A percentile compares a stretch with the other conserved stretches of the same genome.
These are phyloP conservation scores for Haplographium delicatum DNA, from an alignment of 495 filamentous ascomycete species.

Conservation along the genomic window DNA sequence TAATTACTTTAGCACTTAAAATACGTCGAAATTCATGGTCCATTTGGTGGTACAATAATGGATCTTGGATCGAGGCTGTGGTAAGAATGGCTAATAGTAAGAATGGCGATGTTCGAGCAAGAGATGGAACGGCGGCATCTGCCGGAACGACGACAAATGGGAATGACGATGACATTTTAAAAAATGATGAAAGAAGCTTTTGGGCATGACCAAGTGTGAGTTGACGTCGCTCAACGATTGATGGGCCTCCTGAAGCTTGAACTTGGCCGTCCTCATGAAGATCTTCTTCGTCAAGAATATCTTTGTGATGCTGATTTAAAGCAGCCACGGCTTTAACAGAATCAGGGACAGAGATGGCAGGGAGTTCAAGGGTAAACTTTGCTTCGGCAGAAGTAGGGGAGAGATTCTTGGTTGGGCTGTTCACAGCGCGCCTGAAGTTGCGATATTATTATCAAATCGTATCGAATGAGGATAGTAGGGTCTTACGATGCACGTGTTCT, in stretches of 20 bases:
- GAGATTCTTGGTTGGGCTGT: neutral
- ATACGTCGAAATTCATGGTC: slow-evolving; percentile 27
- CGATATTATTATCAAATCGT: neutral
- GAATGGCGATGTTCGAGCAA: slow-evolving; percentile 33
- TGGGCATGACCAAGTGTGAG: slow-evolving; percentile 18
- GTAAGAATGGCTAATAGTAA: slow-evolving; percentile 32
- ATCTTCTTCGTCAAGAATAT: slow-evolving; percentile 13
- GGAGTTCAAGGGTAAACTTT: slow-evolving; percentile 20
- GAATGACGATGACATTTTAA: slow-evolving; percentile 28
- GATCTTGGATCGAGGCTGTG: slow-evolving; percentile 18
- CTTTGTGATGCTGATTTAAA: slow-evolving; percentile 16
- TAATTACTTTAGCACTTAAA: slow-evolving; percentile 26
- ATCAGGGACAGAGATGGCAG: slow-evolving; percentile 11
- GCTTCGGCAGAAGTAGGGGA: slow-evolving; percentile 1
- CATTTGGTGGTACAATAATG: slow-evolving; percentile 25
- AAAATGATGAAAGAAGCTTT: slow-evolving; percentile 13
- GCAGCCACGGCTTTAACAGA: slow-evolving; percentile 6
- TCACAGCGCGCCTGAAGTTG: slow-evolving; percentile 2
- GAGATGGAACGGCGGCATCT: slow-evolving; percentile 23
- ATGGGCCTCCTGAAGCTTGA: too few species aligned
- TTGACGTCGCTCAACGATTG: neutral
- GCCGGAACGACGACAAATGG: slow-evolving; percentile 33
- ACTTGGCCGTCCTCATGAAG: neutral
- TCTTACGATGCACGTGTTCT: slow-evolving; percentile 14
- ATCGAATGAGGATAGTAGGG: too few species aligned